Base-by-base conservation (phyloP, 2,329 filamentous ascomycete species). In the Biscogniauxia mediterranea region DNA sequence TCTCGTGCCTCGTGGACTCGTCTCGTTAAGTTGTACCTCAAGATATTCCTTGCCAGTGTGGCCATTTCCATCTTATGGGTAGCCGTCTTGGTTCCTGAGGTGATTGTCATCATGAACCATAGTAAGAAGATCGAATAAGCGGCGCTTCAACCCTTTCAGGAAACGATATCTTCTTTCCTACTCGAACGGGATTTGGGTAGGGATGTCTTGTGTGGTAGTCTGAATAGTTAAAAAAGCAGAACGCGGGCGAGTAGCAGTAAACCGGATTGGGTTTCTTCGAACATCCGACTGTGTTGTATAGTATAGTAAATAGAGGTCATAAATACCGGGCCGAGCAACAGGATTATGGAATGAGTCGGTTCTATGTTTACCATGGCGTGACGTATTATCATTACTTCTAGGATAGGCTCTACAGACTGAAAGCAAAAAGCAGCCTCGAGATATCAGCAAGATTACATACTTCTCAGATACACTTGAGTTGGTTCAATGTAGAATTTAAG, bases 21-120 rank as follows among this genome's bases (percentile, higher is more conserved):
- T 59, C 82, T 96, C 55, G 76, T 93, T 71, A 88, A 89, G 77
- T 82, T 95, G 32, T 89, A 92, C 69, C 78, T 83, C 76, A 96
- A 96, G 85, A 82, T 89, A 68, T 81, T 87, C 64, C 74, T 80
- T 38, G 81, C 92, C 59, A 74, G 81, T 54, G 58, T 85, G 17
- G 82, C 76, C 3, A 68, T 83, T 15, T 72, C 78, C 23, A 26
- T 84, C 4, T 56, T 85, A 38, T 78, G 87, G 58, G 71, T 73
- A 2, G 72, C 81, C 8, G 65, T 87, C 23, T 21, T 90, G 5
- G 68, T 83, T 3, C 79, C 81, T 11, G 80, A 90, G 75, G 63
- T 82, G 32, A 70, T 84, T 55, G 68, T 85, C 54, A 71, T 82
- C 32, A 63, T 73, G 6, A 66, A 66, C 55, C 66, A 71, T 56